phyloP scores from a whole-genome alignment of 2,329 filamentous ascomycete species.

The Aspergillus luchuensis region DNA sequence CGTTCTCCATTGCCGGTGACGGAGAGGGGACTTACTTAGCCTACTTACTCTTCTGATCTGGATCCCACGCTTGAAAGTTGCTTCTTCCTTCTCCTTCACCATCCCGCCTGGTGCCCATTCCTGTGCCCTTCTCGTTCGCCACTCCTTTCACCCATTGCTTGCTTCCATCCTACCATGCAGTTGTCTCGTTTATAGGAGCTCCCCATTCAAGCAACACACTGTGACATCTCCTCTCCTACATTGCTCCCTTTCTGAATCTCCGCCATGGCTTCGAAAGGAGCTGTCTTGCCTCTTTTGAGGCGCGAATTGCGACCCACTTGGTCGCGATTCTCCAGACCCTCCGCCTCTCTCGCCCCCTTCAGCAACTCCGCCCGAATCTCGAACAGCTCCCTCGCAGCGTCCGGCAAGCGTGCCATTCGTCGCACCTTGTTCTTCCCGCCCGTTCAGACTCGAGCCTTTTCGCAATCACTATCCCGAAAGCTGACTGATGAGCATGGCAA shows the following conservation, averaged over 20 bases:
- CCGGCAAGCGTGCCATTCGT: conserved; percentile 22
- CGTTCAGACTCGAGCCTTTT: conserved; percentile 47
- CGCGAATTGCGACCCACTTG: conserved; percentile 38
- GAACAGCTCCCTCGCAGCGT: conserved; percentile 22
- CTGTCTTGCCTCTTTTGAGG: conserved; percentile 46
- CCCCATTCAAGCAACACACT: conserved; percentile 2
- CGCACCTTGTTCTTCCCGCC: conserved; percentile 26
- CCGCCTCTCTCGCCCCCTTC: conserved; percentile 26
- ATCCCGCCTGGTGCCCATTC: not conserved
- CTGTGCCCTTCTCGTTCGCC: not conserved
- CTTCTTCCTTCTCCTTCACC: not conserved
- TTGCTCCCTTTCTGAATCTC: conserved; percentile 3
- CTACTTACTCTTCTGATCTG: not conserved
- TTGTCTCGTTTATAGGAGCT: conserved; percentile 13
- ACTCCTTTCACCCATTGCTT: not conserved
- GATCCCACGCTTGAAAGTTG: not conserved
- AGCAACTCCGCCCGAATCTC: conserved; percentile 24
- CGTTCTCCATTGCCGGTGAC: conserved; percentile 12
- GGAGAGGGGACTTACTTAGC: conserved; percentile 1
- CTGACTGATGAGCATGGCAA: conserved; percentile 54
- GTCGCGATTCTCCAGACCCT: conserved; percentile 32
- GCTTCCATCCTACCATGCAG: conserved; percentile 18
- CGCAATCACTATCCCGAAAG: conserved; percentile 43
- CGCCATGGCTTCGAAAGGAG: conserved; percentile 46
- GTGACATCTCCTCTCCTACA: conserved; percentile 1